phyloP scores from a whole-genome alignment of 805 yeast species.

The Yamadazyma akitaensis region DNA sequence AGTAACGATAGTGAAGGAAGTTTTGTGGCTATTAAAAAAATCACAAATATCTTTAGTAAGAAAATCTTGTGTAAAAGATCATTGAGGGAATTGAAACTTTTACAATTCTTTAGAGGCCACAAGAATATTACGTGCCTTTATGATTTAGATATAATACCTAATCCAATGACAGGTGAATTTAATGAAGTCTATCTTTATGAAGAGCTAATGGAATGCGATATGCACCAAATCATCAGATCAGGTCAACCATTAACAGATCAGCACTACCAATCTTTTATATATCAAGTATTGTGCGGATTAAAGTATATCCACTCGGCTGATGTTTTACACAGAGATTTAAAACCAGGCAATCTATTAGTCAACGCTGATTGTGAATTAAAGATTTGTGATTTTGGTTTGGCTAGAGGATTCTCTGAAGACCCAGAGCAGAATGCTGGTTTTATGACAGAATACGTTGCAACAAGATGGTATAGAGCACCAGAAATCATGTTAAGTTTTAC shows the following conservation, averaged over 20 bases:
- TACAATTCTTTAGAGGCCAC: conserved; percentile 93
- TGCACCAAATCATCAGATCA: conserved; percentile 94
- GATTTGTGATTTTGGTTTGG: conserved; percentile 95
- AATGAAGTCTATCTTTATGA: conserved; percentile 92
- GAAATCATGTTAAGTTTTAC: conserved; percentile 95
- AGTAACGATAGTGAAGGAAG: conserved; percentile 26
- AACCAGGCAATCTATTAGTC: conserved; percentile 89
- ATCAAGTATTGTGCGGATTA: conserved; percentile 88
- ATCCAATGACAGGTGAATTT: conserved; percentile 57
- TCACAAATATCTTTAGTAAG: conserved; percentile 89
- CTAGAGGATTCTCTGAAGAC: conserved; percentile 82
- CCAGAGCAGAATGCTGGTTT: conserved; percentile 89
- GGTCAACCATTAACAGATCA: conserved; percentile 93
- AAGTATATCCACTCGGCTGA: conserved; percentile 89
- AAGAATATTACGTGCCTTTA: conserved; percentile 93
- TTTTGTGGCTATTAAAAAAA: conserved; percentile 88
- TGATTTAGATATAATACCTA: conserved; percentile 88
- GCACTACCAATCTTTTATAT: conserved; percentile 89
- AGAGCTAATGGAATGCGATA: conserved; percentile 97
- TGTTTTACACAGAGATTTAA: conserved; percentile 89
- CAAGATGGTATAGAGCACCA: conserved; percentile 98
- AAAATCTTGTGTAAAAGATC: conserved; percentile 91
- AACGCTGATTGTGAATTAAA: conserved; percentile 96
- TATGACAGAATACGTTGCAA: conserved; percentile 95
- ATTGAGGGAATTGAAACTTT: conserved; percentile 80